These are phyloP conservation scores for Termitomyces sp. DNA, from an alignment of 1,284 basidiomycete genomes.

Conservation along the genomic window DNA sequence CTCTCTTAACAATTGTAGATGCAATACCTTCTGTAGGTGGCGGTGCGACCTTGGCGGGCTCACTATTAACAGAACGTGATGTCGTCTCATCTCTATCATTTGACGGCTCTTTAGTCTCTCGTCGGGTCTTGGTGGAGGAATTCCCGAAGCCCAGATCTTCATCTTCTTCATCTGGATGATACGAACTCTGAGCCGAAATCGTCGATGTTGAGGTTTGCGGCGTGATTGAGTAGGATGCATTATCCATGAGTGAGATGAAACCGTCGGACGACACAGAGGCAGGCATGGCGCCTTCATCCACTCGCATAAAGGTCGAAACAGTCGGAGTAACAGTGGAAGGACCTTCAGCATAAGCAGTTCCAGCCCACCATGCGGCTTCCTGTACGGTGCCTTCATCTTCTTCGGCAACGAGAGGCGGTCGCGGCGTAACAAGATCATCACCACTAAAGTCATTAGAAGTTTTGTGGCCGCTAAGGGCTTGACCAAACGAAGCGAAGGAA, in stretches of 20 bases:
- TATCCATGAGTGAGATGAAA: constrained; percentile 87
- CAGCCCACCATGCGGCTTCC: constrained; percentile 61
- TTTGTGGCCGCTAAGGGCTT: constrained; percentile 28
- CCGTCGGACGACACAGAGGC: constrained; percentile 48
- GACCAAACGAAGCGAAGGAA: constrained; percentile 40
- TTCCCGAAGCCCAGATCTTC: constrained; percentile 95
- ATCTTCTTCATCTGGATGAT: constrained; percentile 49
- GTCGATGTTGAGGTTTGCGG: constrained; percentile 28
- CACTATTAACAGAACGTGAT: constrained; percentile 11
- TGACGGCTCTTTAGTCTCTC: constrained; percentile 32
- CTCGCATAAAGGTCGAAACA: constrained; percentile 54
- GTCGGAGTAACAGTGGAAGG: constrained; percentile 57
- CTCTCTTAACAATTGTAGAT: not conserved
- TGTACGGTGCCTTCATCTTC: constrained; percentile 35
- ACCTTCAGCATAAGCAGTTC: constrained; percentile 42
- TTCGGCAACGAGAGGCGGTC: constrained; percentile 29
- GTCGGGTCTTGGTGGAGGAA: constrained; percentile 27
- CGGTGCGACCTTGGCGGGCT: constrained; percentile 19
- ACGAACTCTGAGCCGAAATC: constrained; percentile 17
- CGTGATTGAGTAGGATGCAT: constrained; percentile 40
- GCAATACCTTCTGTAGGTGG: constrained; percentile 35
- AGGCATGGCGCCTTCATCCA: constrained; percentile 34
- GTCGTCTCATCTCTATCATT: constrained; percentile 24
- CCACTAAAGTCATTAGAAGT: constrained; percentile 29
- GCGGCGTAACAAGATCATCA: constrained; percentile 31